Evolutionary conservation across 805 yeast genomes (phyloP).

Genomic region (Candida wancherniae): DNA sequence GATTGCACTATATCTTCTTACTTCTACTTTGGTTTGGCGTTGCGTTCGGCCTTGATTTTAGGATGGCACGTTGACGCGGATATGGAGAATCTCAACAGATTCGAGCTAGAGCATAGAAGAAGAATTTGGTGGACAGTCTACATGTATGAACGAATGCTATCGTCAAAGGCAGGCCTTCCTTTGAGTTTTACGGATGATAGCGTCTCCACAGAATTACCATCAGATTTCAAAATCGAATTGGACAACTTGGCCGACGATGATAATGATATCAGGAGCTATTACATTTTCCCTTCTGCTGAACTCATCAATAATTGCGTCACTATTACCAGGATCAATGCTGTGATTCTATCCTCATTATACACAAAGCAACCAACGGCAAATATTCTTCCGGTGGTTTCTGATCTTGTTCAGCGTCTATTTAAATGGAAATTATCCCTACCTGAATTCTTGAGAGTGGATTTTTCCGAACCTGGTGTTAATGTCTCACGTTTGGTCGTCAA

Average conservation of each 20-base stretch:
- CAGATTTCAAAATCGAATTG: constrained; percentile 58
- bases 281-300: constrained; percentile 75
- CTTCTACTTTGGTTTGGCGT: constrained; percentile 72
- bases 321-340: constrained; percentile 74
- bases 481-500: constrained; percentile 67
- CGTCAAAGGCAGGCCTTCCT: constrained; percentile 79
- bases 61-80: constrained; percentile 86
- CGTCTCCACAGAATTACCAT: constrained; percentile 71
- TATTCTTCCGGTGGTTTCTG: constrained; percentile 68
- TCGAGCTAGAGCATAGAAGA: constrained; percentile 50
- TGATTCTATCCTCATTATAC: constrained; percentile 62
- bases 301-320: constrained; percentile 71
- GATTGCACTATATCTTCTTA: constrained; percentile 81
- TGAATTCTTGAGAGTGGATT: constrained; percentile 60
- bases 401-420: constrained; percentile 59
- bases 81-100: constrained; percentile 49
- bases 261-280: constrained; percentile 56
- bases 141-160: constrained; percentile 63
- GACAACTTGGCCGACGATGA: constrained; percentile 32
- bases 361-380: constrained; percentile 75
- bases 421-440: constrained; percentile 68
- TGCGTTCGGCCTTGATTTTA: constrained; percentile 63
- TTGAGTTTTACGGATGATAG: constrained; percentile 76
- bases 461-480: constrained; percentile 45
- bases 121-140: constrained; percentile 48